These are phyloP conservation scores for Suhomyces ambrosiae DNA, from an alignment of 1,139 yeast species.

Conservation along the genomic window DNA sequence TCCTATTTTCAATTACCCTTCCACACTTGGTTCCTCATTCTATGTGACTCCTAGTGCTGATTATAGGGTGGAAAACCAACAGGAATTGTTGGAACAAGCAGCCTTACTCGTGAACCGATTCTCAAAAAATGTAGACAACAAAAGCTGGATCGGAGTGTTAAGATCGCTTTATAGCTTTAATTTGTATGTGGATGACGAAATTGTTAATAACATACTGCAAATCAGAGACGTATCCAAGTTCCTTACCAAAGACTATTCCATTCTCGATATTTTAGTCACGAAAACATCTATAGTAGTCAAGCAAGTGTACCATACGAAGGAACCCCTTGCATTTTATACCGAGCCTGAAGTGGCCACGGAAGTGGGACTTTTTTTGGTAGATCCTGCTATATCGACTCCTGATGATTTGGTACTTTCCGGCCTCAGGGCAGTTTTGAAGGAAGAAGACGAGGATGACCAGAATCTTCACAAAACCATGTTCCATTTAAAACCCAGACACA, in stretches of 20 bases:
- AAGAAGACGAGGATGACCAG: constrained; percentile 12
- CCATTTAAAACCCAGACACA: constrained; percentile 47
- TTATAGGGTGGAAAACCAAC: constrained; percentile 16
- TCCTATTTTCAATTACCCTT: constrained; percentile 30
- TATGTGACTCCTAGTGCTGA: constrained; percentile 28
- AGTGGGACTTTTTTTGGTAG: constrained; percentile 39
- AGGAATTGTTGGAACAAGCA: constrained; percentile 25
- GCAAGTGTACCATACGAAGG: constrained; percentile 3
- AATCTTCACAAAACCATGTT: constrained; percentile 40
- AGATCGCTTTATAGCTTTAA: neutral
- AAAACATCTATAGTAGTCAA: constrained; percentile 2
- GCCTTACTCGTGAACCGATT: constrained; percentile 12
- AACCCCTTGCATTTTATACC: neutral
- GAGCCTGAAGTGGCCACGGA: constrained; percentile 22
- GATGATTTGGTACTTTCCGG: constrained; percentile 44
- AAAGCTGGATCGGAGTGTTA: constrained; percentile 6
- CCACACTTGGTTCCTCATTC: constrained; percentile 26
- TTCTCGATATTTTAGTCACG: constrained; percentile 3
- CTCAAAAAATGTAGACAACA: neutral
- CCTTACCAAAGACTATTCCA: constrained; percentile 2
- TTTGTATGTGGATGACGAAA: neutral
- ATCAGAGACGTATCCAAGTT: neutral
- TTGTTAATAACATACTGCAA: neutral
- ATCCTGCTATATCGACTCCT: constrained; percentile 25
- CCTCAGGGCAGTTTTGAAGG: constrained; percentile 31